Evolutionary conservation across 2,329 filamentous ascomycete species (phyloP), one percentile per base, ranked within the genome.

Genomic region (Epichloe scottii): DNA sequence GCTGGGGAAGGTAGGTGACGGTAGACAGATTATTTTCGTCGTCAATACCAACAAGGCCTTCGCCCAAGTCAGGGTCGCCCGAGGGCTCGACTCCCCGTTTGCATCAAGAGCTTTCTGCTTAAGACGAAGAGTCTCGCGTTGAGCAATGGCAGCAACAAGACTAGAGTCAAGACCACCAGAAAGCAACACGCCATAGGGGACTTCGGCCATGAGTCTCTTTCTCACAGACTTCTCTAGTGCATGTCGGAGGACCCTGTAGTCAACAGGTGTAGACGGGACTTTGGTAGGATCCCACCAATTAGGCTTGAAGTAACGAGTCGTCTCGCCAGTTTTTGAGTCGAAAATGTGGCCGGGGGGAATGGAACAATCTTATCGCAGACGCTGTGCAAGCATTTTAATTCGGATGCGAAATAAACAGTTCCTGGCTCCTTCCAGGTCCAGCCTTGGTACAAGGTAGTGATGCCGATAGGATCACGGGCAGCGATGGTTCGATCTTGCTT

Each of bases 171-270:
- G 78, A 60, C 93, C 93, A 63, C 93, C 93, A 49, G 93, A 98
- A 47, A 98, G 77, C 53, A 98, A 74, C 21, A 98, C 93, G 69
- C 93, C 93, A 67, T 96, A 98, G 15, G 93, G 93, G 37, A 98
- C 93, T 71, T 98, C 93, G 21, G 93, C 93, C 93, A 98, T 98
- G 67, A 98, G 77, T 58, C 93, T 85, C 75, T 98, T 98, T 64
- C 91, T 82, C 52, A 98, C 93, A 11, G 93, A 83, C 69, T 83
- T 87, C 76, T 97, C 93, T 54, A 98, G 77, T 1, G 85, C 83
- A 64, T 85, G 79, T 58, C 93, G 82, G 59, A 98, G 78, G 49
- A 81, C 66, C 75, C 86, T 94, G 66, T 89, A 82, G 71, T 97
- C 87, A 54, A 95, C 73, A 0, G 91, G 89, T 17, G 77, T 84